Percentiles rank a stretch among this genome's conserved stretches.
Evolutionary conservation across 2,329 filamentous ascomycete species (phyloP).

Genomic region (Fusarium domesticum): DNA sequence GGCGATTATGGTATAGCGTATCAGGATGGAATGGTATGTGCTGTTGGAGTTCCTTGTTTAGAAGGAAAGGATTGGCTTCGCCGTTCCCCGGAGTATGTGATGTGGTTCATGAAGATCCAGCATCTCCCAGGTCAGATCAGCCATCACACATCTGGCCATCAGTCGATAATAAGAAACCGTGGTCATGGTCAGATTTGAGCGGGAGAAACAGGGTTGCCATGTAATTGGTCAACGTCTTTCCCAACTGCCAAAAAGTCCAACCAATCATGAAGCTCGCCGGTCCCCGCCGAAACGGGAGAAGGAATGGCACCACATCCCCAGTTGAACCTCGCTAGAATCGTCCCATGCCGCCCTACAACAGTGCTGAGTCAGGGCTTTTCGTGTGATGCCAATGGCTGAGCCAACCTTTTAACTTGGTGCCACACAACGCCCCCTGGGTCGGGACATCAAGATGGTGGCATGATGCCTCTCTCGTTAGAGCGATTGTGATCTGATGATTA

Average conservation of each 20-base stretch:
- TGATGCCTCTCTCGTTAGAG: slow-evolving; percentile 20
- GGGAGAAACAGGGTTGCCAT: slow-evolving; percentile 24
- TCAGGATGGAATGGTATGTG: background rate
- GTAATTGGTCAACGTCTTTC: slow-evolving; percentile 14
- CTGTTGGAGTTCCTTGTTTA: no score
- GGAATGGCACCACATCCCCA: slow-evolving; percentile 27
- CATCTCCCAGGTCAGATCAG: slow-evolving; percentile 2
- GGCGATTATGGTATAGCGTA: background rate
- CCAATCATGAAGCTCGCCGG: slow-evolving; percentile 26
- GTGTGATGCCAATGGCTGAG: slow-evolving; percentile 14
- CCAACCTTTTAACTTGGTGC: background rate
- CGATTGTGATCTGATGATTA: slow-evolving; percentile 28
- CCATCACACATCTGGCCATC: slow-evolving; percentile 6
- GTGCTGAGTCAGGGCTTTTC: slow-evolving; percentile 21
- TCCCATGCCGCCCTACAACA: slow-evolving; percentile 15
- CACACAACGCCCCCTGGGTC: slow-evolving; percentile 14
- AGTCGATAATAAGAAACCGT: slow-evolving; percentile 24
- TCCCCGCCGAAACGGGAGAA: slow-evolving; percentile 25
- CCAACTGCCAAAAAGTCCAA: no score
- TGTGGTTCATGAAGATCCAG: slow-evolving; percentile 11
- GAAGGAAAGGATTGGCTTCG: slow-evolving; percentile 6
- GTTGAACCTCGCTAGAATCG: slow-evolving; percentile 21
- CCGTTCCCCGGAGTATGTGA: slow-evolving; percentile 11
- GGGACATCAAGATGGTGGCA: slow-evolving; percentile 20
- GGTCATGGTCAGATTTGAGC: slow-evolving; percentile 20